Conservation (phyloP, 2,329 filamentous ascomycete species). For the Neurospora sp. region DNA sequence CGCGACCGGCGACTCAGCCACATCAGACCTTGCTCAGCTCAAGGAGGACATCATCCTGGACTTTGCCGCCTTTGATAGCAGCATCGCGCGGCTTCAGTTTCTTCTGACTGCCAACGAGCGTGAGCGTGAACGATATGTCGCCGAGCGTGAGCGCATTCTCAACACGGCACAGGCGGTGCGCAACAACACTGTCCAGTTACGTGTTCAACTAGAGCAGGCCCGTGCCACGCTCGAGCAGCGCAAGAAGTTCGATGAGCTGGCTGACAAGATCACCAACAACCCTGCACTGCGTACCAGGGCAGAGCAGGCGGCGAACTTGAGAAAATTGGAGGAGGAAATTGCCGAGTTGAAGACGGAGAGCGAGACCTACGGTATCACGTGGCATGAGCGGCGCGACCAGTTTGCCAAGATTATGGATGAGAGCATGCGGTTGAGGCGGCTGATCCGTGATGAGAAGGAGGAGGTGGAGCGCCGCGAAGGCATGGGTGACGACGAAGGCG, state of each 20-base stretch:
- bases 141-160: conserved; percentile 70
- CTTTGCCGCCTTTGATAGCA: conserved; percentile 79
- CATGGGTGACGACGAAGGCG: conserved; percentile 56
- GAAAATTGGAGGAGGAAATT: conserved; percentile 82
- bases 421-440: conserved; percentile 71
- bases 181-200: conserved; percentile 62
- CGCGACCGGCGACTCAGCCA: neutral
- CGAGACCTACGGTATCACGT: conserved; percentile 69
- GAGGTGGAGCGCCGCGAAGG: conserved; percentile 83
- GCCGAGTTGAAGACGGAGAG: conserved; percentile 78
- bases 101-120: conserved; percentile 72
- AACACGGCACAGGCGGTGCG: conserved; percentile 69
- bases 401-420: conserved; percentile 86
- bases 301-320: conserved; percentile 68
- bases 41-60: conserved; percentile 79
- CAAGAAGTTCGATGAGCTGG: conserved; percentile 79
- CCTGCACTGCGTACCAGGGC: conserved; percentile 71
- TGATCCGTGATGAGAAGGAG: conserved; percentile 93
- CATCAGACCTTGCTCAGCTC: conserved; percentile 51
- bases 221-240: conserved; percentile 66
- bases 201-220: conserved; percentile 66
- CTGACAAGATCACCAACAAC: conserved; percentile 78
- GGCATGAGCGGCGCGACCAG: conserved; percentile 75
- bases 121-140: conserved; percentile 75
- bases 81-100: conserved; percentile 80